Evolutionary conservation across 192 early-diverging fungal genomes (phyloP), one percentile per base, ranked within the genome.

Genomic region (Coemansia sp.): DNA sequence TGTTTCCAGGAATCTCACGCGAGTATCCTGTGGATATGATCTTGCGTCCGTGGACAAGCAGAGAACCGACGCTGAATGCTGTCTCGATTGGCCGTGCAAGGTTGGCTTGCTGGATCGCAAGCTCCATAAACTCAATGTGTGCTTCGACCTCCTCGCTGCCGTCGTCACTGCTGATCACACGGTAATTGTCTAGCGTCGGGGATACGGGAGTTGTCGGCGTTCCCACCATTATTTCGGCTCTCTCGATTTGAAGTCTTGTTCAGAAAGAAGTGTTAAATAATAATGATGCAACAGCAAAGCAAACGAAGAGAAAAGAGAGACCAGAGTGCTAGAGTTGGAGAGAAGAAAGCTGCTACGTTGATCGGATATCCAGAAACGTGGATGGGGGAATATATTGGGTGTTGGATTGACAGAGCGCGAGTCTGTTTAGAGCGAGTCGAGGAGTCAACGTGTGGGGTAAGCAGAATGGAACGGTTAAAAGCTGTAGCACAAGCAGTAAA

Each of bases 41-140:
- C 51, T 59, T 59, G 25, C 71, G 33, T n/a, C 81, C 60, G 53
- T 59, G 39, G 15, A 69, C 72, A 18, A 93, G 77, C 0, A 95
- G 84, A 2, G 94, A 95, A 8, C 97, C 97, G 11, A 99, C 97
- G 59, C 88, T 93, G 70, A 95, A 99, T 7, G 94, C 95, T 0
- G 84, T 84, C 14, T 84, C 74, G 18, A 89, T 86, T 5, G 93
- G 92, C 13, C 73, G 64, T 2, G 91, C 94, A 22, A 82, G 65
- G 45, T 88, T 75, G 9, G 96, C 93, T 73, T 96, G 80, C 27
- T 81, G 84, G 55, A 99, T 91, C 27, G 95, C 92, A 30, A 87
- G 61, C 45, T 80, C 71, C 89, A 99, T 96, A 45, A 83, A 87
- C 51, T 84, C 66, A 14, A 81, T 62, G 74, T 96, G 67, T 25